A percentile compares a stretch with the other conserved stretches of the same genome.
These are phyloP conservation scores for Peronosclerospora sorghi DNA, from an alignment of 352 stramenopile genomes.

Conservation along the genomic window DNA sequence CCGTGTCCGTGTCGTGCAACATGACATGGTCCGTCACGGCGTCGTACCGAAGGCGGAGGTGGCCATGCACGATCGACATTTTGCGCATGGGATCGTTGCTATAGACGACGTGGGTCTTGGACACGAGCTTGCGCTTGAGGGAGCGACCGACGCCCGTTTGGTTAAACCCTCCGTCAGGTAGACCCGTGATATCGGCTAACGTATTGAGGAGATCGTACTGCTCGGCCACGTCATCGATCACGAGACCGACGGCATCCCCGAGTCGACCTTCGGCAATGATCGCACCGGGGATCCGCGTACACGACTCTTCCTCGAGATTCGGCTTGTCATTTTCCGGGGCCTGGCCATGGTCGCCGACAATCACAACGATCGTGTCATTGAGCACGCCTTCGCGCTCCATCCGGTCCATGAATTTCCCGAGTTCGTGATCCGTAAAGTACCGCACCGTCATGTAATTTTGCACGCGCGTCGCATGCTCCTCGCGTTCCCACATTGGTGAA, in stretches of 20 bases:
- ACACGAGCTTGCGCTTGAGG: constrained; percentile 4
- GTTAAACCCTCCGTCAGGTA: constrained; percentile 1
- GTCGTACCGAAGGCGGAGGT: constrained; percentile 5
- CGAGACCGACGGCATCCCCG: neutral
- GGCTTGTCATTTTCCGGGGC: neutral
- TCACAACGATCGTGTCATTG: constrained; percentile 3
- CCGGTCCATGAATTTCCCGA: constrained; percentile 4
- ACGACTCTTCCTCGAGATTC: constrained; percentile 1
- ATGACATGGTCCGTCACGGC: neutral
- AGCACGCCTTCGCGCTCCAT: constrained; percentile 4
- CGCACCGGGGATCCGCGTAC: constrained; percentile 1
- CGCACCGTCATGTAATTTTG: constrained; percentile 3
- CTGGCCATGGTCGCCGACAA: constrained; percentile 1
- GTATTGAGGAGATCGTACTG: constrained; percentile 12
- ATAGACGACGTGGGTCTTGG: neutral
- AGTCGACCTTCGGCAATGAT: constrained; percentile 8
- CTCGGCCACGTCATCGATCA: constrained; percentile 7
- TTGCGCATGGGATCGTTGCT: constrained; percentile 5
- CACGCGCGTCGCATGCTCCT: neutral
- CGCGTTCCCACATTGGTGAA: constrained; percentile 10
- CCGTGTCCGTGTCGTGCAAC: constrained; percentile 3
- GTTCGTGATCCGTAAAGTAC: constrained; percentile 2
- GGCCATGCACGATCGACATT: constrained; percentile 7
- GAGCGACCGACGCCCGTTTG: constrained; percentile 6
- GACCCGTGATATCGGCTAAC: constrained; percentile 5